Evolutionary conservation across 1,284 basidiomycete genomes (phyloP), one percentile per base, ranked within the genome.

Genomic region (Irpex sp.): DNA sequence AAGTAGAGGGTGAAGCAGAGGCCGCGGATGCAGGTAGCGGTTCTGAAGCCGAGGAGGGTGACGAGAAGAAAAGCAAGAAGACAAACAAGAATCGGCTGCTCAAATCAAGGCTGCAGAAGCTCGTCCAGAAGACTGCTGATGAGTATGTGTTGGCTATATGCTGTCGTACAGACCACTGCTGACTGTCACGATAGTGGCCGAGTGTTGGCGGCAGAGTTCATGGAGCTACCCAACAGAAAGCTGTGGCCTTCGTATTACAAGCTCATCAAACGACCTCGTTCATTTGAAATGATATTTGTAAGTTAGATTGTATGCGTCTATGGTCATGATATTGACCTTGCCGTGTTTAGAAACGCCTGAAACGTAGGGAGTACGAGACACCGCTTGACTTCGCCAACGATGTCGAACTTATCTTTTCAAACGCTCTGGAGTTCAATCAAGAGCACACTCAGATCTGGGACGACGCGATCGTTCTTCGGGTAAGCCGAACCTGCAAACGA

Each of bases 361-460:
- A 92, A 71, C 83, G 84, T 61, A 92, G 92, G 72, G 88, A 90
- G 67, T 93, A 93, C 68, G 68, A 72, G 36, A 81, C 81, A 0
- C 77, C 86, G 1, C 79, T 84, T 4, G 88, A 92, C 47, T 95
- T 96, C 72, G 90, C 91, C 59, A 85, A 85, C 36, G 96, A 97
- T 67, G 89, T 96, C 5, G 93, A 96, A 71, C 84, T 94, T 52
- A 91, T 97, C 56, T 97, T 96, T 77, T 85, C 86, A n/a, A 98
- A 98, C 73, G 96, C 96, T 2, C 82, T 94, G 74, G 77, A 83
- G 59, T 93, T 92, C 76, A 93, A 93, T 68, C 85, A 84, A 68
- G 92, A 93, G 26, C 82, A 89, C 69, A 91, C 88, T 21, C 80
- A 75, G 61, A 89, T 93, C 47, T 93, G 88, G 87, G 85, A 91